phyloP scores from a whole-genome alignment of 306 rosid genomes.

The Ziziphus jujuba region DNA sequence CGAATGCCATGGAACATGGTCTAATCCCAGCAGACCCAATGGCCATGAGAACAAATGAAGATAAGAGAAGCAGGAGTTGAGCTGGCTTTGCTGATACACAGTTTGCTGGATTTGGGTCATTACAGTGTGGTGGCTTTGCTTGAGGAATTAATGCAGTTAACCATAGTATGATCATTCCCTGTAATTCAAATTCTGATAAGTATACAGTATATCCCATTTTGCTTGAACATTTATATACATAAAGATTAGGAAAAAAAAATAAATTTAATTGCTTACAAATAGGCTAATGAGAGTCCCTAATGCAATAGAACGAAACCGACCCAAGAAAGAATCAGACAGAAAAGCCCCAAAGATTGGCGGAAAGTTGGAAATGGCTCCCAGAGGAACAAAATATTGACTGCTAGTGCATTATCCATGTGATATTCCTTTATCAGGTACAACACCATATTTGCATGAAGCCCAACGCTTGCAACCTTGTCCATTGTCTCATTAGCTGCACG shows the following conservation, averaged over 20 bases:
- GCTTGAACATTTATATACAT: too few relatives aligned
- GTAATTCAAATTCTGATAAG: not conserved
- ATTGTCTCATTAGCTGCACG: slow-evolving; percentile 70
- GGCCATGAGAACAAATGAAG: slow-evolving; percentile 61
- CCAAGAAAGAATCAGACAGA: slow-evolving; percentile 70
- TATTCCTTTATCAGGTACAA: slow-evolving; percentile 49
- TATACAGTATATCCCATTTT: too few relatives aligned
- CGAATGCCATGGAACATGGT: slow-evolving; percentile 76
- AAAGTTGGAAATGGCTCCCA: slow-evolving; percentile 52
- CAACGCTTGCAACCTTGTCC: slow-evolving; percentile 69
- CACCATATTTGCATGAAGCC: slow-evolving; percentile 70
- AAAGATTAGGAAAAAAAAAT: too few relatives aligned
- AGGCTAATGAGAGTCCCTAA: slow-evolving; percentile 45
- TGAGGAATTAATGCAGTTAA: slow-evolving; percentile 54
- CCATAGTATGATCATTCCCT: slow-evolving; percentile 67
- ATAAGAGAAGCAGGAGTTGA: slow-evolving; percentile 46
- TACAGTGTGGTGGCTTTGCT: slow-evolving; percentile 68
- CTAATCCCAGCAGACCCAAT: slow-evolving; percentile 78
- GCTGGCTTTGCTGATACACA: slow-evolving; percentile 38
- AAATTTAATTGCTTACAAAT: slow-evolving; percentile 31
- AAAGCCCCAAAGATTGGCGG: slow-evolving; percentile 71
- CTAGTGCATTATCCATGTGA: slow-evolving; percentile 43
- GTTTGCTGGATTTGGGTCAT: not conserved
- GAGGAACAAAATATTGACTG: slow-evolving; percentile 39
- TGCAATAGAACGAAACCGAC: slow-evolving; percentile 67